These are phyloP conservation scores for Trichoderma erinaceum DNA, from an alignment of 495 filamentous ascomycete genomes.

Conservation along the genomic window DNA sequence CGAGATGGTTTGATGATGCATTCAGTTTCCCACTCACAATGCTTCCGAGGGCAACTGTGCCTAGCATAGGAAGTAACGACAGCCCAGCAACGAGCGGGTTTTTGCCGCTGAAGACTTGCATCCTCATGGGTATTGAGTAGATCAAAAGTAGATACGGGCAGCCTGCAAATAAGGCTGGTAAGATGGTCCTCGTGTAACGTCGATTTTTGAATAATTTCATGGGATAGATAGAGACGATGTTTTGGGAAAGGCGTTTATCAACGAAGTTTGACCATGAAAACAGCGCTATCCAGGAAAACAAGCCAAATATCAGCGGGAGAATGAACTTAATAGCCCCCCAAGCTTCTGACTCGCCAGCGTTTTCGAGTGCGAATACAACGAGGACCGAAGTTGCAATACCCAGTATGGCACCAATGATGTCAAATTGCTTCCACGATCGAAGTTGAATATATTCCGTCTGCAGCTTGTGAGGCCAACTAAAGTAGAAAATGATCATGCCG, in stretches of 20 bases:
- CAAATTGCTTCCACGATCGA: conserved; percentile 42
- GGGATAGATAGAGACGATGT: conserved; percentile 37
- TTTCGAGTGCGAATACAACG: conserved; percentile 55
- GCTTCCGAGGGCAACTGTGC: conserved; percentile 41
- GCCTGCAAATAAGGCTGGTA: conserved; percentile 43
- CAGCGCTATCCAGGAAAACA: conserved; percentile 36
- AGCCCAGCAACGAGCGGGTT: conserved; percentile 47
- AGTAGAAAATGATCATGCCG: conserved; percentile 41
- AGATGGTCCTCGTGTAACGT: conserved; percentile 36
- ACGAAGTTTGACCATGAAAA: conserved; percentile 37
- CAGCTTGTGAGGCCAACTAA: conserved; percentile 38
- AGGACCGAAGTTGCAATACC: conserved; percentile 51
- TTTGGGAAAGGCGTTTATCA: conserved; percentile 23
- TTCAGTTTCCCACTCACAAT: conserved; percentile 35
- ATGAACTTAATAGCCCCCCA: conserved; percentile 41
- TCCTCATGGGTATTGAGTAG: conserved; percentile 52
- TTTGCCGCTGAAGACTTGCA: conserved; percentile 51
- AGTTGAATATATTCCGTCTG: conserved; percentile 28
- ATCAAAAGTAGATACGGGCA: conserved; percentile 52
- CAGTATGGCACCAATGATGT: conserved; percentile 50
- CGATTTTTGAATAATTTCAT: conserved; percentile 35
- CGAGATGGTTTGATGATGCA: conserved; percentile 25
- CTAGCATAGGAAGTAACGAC: conserved; percentile 53
- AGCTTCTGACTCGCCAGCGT: conserved; percentile 34
- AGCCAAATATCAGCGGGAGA: conserved; percentile 38